Conservation (phyloP, 106 monocot genomes). For the Phalaenopsis aphrodite region DNA sequence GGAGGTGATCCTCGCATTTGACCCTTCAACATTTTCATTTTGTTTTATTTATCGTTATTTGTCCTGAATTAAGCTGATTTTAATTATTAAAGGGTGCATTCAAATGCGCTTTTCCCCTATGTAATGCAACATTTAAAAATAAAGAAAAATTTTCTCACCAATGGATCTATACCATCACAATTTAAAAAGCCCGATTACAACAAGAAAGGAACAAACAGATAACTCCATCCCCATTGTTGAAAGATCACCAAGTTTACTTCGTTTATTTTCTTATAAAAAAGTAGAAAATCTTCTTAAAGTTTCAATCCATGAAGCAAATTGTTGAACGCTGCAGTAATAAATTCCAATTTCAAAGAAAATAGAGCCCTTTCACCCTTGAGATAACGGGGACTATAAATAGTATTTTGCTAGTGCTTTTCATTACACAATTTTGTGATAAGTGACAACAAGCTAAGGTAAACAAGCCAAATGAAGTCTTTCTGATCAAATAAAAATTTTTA, state of each 20-base stretch:
- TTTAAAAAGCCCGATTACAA: background rate
- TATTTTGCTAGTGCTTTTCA: background rate
- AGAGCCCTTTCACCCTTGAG: background rate
- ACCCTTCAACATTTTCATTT: background rate
- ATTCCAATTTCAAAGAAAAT: background rate
- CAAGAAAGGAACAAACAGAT: background rate
- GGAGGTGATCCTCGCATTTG: background rate
- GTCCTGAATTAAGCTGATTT: background rate
- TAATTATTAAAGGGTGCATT: background rate
- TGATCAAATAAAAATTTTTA: background rate
- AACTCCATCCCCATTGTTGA: background rate
- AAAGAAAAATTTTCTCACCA: background rate
- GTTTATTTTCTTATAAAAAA: background rate
- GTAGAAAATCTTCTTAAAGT: background rate
- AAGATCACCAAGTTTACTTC: background rate
- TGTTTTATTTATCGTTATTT: background rate
- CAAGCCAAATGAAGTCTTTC: conserved; percentile 4
- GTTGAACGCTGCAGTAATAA: background rate
- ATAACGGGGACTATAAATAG: background rate
- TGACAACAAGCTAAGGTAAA: background rate
- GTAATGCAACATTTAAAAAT: background rate
- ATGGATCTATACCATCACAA: background rate
- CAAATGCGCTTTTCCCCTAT: background rate
- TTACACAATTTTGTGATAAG: background rate
- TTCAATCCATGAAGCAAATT: background rate